A percentile compares a stretch with the other conserved stretches of the same genome.
These are phyloP conservation scores for Moniliophthora roreri DNA, from an alignment of 1,284 basidiomycete genomes.

Conservation along the genomic window DNA sequence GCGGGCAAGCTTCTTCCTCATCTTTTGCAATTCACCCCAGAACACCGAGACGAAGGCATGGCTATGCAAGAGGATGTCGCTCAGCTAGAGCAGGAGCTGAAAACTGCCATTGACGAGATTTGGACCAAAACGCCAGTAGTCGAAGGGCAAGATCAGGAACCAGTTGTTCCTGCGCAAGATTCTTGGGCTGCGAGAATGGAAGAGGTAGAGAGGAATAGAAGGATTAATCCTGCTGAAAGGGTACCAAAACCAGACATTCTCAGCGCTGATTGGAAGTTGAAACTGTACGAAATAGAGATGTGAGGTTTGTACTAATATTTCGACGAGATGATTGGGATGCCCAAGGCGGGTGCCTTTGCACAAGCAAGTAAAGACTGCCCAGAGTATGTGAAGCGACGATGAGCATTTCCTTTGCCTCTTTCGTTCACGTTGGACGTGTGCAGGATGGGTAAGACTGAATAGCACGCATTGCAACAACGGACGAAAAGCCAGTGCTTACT, in stretches of 20 bases:
- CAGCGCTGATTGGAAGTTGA: constrained; percentile 50
- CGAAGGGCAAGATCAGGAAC: constrained; percentile 21
- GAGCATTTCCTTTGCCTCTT: too few species aligned
- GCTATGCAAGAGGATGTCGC: constrained; percentile 53
- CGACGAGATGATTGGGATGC: too few species aligned
- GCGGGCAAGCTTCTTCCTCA: constrained; percentile 64
- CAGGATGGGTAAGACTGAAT: too few species aligned
- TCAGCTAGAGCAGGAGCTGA: constrained; percentile 52
- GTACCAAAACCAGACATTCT: constrained; percentile 56
- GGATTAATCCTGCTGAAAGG: constrained; percentile 54
- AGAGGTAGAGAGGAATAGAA: constrained; percentile 50
- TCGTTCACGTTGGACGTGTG: too few species aligned
- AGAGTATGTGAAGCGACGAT: too few species aligned
- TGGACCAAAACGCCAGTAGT: constrained; percentile 45
- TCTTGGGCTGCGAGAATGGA: constrained; percentile 65
- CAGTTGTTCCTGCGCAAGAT: constrained; percentile 27
- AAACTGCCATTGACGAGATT: constrained; percentile 54
- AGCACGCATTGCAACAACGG: too few species aligned
- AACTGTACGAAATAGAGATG: constrained; percentile 34
- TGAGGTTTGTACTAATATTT: neutral
- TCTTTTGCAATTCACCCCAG: constrained; percentile 59
- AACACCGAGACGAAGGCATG: constrained; percentile 57
- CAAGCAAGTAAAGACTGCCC: too few species aligned
- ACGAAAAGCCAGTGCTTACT: too few species aligned
- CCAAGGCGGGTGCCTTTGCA: too few species aligned